A percentile compares a stretch with the other conserved stretches of the same genome.
Conservation (phyloP, 1,139 yeast genomes). For the Diutina pseudorugosa region DNA sequence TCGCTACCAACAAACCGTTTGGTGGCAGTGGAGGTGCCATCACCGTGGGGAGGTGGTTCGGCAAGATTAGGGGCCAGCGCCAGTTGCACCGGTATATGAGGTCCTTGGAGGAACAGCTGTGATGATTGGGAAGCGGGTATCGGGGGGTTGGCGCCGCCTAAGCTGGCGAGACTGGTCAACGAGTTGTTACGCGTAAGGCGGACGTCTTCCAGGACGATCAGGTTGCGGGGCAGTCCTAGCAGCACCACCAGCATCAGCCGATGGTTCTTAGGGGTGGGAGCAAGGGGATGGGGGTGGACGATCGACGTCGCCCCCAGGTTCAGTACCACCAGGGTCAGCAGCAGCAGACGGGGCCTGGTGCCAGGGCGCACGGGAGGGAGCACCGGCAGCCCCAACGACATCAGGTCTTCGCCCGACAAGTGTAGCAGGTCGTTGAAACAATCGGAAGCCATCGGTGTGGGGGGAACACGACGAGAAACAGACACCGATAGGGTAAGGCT, state of each 20-base stretch:
- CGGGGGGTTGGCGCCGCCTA: not conserved
- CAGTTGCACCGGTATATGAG: not conserved
- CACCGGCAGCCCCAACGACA: not conserved
- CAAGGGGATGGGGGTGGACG: not conserved
- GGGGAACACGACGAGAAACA: not conserved
- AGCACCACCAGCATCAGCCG: slow-evolving; percentile 3
- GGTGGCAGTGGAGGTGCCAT: not conserved
- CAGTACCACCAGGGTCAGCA: slow-evolving; percentile 2
- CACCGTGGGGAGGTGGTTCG: not conserved
- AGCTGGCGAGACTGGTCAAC: slow-evolving; percentile 1
- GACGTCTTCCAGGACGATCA: not conserved
- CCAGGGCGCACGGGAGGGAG: not conserved
- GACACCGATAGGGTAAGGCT: not conserved
- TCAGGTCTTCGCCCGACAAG: not conserved
- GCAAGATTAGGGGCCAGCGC: not conserved
- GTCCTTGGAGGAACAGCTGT: not conserved
- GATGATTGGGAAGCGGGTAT: not conserved
- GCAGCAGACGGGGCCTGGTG: slow-evolving; percentile 1
- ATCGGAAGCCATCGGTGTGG: not conserved
- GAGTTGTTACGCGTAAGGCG: slow-evolving; percentile 1
- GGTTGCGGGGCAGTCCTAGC: slow-evolving; percentile 1
- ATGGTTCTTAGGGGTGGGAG: not conserved
- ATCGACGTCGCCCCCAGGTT: not conserved
- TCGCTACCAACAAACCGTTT: not conserved
- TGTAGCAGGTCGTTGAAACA: slow-evolving; percentile 1